These are phyloP conservation scores for Saturnispora dispora DNA, from an alignment of 805 yeast species.

Conservation along the genomic window DNA sequence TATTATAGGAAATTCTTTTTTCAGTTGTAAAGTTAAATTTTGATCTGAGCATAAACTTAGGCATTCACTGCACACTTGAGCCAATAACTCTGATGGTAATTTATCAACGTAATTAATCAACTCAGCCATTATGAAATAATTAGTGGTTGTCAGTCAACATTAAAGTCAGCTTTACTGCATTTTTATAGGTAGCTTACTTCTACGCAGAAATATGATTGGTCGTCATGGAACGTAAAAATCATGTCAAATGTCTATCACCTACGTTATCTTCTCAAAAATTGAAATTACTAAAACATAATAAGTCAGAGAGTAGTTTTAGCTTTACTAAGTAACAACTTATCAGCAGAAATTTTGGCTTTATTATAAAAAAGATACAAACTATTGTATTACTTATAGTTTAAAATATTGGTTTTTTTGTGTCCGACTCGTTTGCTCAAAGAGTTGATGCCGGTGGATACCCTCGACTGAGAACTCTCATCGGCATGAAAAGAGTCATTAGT, in stretches of 20 bases:
- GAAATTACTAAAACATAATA: too few relatives aligned
- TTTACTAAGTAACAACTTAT: too few relatives aligned
- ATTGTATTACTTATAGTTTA: conserved; percentile 1
- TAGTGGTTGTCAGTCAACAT: not conserved
- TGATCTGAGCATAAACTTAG: conserved; percentile 5
- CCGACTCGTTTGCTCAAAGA: not conserved
- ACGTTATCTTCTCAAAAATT: too few relatives aligned
- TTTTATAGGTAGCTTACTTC: too few relatives aligned
- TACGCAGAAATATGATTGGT: not conserved
- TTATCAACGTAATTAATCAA: not conserved
- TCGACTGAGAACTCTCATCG: not conserved
- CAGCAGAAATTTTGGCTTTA: too few relatives aligned
- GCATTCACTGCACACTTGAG: conserved; percentile 1
- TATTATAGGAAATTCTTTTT: not conserved
- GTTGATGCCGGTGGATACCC: not conserved
- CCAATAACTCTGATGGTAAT: conserved; percentile 1
- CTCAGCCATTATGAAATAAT: not conserved
- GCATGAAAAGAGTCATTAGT: conserved; percentile 4
- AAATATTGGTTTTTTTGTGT: conserved; percentile 1
- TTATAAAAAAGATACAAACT: too few relatives aligned
- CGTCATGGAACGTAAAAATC: not conserved
- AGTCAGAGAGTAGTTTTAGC: too few relatives aligned
- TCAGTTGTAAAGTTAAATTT: not conserved
- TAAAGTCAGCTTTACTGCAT: too few relatives aligned
- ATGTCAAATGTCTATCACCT: not conserved